Conservation (phyloP, 2,329 filamentous ascomycete genomes). For the Colletotrichum echinochloae region DNA sequence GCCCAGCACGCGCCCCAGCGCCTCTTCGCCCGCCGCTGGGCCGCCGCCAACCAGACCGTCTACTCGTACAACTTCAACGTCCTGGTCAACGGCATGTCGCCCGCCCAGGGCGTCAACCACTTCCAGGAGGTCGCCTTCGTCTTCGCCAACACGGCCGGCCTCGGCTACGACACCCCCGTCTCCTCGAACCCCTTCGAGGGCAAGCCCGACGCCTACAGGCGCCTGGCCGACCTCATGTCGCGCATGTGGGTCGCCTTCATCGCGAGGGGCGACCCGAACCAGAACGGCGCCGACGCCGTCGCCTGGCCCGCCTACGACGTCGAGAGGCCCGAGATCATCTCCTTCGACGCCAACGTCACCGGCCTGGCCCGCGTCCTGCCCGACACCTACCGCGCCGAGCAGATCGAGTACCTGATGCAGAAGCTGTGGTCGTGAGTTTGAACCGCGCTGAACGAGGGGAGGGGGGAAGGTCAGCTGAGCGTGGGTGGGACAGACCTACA, state of each 20-base stretch:
- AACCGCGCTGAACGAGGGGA: too few relatives aligned
- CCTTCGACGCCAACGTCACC: constrained; percentile 62
- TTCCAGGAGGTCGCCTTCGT: constrained; percentile 53
- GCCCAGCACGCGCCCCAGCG: constrained; percentile 67
- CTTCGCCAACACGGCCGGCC: constrained; percentile 63
- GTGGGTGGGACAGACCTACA: background rate
- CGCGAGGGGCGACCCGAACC: constrained; percentile 58
- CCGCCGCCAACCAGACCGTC: constrained; percentile 59
- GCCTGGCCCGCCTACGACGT: constrained; percentile 59
- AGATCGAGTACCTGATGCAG: constrained; percentile 53
- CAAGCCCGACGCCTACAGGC: constrained; percentile 55
- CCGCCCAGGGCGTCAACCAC: constrained; percentile 45
- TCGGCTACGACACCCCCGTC: constrained; percentile 60
- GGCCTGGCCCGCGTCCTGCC: constrained; percentile 54
- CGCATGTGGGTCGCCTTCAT: constrained; percentile 65
- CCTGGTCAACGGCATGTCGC: constrained; percentile 39
- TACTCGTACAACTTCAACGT: constrained; percentile 67
- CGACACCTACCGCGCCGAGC: constrained; percentile 59
- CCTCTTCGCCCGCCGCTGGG: constrained; percentile 64
- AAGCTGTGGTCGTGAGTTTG: constrained; percentile 29
- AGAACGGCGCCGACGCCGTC: constrained; percentile 16
- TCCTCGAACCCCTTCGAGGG: constrained; percentile 56
- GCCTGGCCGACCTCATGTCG: constrained; percentile 61
- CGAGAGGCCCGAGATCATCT: constrained; percentile 56
- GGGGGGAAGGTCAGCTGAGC: too few relatives aligned